These are phyloP conservation scores for Ceratobasidium sp. DNA, from an alignment of 1,284 basidiomycete species.

Conservation along the genomic window DNA sequence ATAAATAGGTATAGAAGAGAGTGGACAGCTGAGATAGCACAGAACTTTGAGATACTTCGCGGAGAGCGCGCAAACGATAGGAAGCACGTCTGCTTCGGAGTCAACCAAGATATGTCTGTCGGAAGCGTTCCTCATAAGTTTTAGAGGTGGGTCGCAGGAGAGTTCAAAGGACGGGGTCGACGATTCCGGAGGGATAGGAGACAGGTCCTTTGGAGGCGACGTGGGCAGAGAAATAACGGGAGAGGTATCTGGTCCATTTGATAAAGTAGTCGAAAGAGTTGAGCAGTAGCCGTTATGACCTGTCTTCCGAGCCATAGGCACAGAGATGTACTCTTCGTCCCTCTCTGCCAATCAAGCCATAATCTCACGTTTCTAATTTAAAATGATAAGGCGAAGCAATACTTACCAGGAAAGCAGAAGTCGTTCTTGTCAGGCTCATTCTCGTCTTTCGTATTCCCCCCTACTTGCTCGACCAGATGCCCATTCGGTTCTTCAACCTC, in stretches of 20 bases:
- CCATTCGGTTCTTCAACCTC: not conserved
- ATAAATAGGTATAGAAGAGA: not conserved
- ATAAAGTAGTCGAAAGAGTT: not conserved
- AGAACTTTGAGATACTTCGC: not conserved
- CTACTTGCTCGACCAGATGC: not conserved
- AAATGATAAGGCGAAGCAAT: too few relatives aligned
- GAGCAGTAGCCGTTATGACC: not conserved
- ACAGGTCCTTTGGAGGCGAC: too few relatives aligned
- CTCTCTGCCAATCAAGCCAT: too few relatives aligned
- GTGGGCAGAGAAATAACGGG: too few relatives aligned
- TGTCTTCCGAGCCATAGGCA: too few relatives aligned
- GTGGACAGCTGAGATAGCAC: conserved; percentile 1
- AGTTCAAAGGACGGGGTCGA: not conserved
- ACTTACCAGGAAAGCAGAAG: too few relatives aligned
- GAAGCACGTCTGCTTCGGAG: conserved; percentile 1
- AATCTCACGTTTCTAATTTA: too few relatives aligned
- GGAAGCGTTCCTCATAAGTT: not conserved
- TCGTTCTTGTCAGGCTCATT: too few relatives aligned
- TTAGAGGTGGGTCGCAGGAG: too few relatives aligned
- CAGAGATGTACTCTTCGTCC: too few relatives aligned
- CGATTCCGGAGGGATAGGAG: too few relatives aligned
- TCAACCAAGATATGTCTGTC: not conserved
- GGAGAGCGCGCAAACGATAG: not conserved
- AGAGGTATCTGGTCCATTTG: too few relatives aligned
- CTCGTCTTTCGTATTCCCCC: not conserved